Conservation (phyloP, 495 filamentous ascomycete genomes). For the Xylaria scruposa region DNA sequence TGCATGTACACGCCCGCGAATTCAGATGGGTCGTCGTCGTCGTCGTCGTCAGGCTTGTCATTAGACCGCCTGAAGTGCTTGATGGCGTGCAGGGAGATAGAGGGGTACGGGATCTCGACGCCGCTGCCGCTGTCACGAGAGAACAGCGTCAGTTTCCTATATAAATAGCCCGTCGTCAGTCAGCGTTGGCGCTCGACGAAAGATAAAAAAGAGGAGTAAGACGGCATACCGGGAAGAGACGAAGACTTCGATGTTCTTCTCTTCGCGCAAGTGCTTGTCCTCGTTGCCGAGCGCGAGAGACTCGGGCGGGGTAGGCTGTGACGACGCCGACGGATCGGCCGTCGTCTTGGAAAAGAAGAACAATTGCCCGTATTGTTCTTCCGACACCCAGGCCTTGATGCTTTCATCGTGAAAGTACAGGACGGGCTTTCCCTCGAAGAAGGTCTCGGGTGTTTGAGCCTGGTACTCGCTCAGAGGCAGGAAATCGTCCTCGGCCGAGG, state of each 20-base stretch:
- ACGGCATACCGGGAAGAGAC: constrained; percentile 74
- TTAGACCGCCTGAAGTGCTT: constrained; percentile 60
- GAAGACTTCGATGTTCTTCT: constrained; percentile 71
- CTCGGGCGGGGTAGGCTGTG: constrained; percentile 43
- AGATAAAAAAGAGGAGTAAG: too few species aligned
- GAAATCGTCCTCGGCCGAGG: constrained; percentile 60
- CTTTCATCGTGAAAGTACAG: constrained; percentile 74
- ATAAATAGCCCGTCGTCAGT: background rate
- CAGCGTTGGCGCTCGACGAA: background rate
- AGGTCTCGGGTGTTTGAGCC: constrained; percentile 81
- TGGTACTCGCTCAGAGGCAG: constrained; percentile 80
- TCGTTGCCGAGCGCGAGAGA: constrained; percentile 42
- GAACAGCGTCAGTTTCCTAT: constrained; percentile 77
- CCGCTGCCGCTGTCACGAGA: constrained; percentile 65
- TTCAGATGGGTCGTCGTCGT: constrained; percentile 32
- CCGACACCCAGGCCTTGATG: constrained; percentile 64
- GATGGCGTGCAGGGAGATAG: constrained; percentile 88
- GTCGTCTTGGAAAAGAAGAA: constrained; percentile 54
- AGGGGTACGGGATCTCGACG: constrained; percentile 83
- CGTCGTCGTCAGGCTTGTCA: constrained; percentile 34
- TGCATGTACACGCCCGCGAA: constrained; percentile 73
- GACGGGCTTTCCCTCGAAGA: constrained; percentile 79
- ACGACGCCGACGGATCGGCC: constrained; percentile 33
- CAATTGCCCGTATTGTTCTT: constrained; percentile 51
- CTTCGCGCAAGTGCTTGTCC: constrained; percentile 46